These are phyloP conservation scores for Suillus clintonianus DNA, from an alignment of 768 basidiomycete species.

Conservation along the genomic window DNA sequence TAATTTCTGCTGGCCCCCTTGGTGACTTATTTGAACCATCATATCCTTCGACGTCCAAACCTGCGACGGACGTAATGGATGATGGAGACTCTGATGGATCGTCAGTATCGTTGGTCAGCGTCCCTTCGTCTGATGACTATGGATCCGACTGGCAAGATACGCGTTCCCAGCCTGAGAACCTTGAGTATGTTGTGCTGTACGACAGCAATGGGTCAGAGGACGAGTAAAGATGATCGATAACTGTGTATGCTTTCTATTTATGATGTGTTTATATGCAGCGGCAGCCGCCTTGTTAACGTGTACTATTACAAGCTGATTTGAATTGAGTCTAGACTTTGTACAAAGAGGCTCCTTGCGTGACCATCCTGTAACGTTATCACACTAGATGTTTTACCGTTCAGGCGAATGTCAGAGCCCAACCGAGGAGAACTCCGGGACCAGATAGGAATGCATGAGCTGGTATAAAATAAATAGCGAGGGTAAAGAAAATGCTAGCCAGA, in stretches of 20 bases:
- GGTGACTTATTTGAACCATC: conserved; percentile 6
- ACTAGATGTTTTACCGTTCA: no score
- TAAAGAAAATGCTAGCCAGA: no score
- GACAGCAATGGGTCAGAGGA: conserved; percentile 64
- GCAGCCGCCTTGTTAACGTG: background rate
- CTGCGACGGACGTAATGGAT: conserved; percentile 41
- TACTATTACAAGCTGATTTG: background rate
- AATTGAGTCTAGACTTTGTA: background rate
- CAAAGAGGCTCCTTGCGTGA: no score
- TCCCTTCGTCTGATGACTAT: conserved; percentile 57
- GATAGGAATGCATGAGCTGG: background rate
- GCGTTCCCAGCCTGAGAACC: conserved; percentile 40
- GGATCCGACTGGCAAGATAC: conserved; percentile 62
- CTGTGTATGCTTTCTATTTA: conserved; percentile 3
- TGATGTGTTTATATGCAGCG: conserved; percentile 11
- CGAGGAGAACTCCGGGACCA: background rate
- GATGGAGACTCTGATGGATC: conserved; percentile 41
- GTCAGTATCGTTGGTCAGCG: conserved; percentile 61
- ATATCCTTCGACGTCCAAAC: conserved; percentile 23
- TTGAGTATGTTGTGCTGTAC: conserved; percentile 75
- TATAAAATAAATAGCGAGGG: no score
- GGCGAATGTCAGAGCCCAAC: background rate
- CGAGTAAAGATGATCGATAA: conserved; percentile 25
- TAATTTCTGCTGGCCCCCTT: conserved; percentile 13
- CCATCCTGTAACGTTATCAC: no score